Percentiles rank a stretch among this genome's conserved stretches.
Conservation (phyloP, 495 filamentous ascomycete genomes). For the Terfezia boudieri region DNA sequence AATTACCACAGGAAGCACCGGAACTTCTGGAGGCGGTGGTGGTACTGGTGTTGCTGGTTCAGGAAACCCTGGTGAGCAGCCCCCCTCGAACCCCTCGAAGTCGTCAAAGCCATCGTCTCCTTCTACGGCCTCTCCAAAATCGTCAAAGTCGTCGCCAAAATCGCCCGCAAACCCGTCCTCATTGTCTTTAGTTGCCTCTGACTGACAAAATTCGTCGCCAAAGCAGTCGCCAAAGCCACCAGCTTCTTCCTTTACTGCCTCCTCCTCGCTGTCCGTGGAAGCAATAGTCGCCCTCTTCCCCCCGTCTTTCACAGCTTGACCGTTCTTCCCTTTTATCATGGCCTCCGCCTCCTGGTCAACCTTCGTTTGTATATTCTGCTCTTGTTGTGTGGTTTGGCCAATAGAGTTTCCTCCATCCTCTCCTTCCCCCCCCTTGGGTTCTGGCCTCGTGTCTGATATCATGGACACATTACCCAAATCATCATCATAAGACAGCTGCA, state of each 20-base stretch:
- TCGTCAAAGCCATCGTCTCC: slow-evolving; percentile 82
- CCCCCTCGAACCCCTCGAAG: slow-evolving; percentile 80
- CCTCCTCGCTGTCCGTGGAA: not conserved
- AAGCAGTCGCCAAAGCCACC: not conserved
- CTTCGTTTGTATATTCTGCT: too few species aligned
- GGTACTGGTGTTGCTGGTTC: slow-evolving; percentile 24
- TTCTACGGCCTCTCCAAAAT: slow-evolving; percentile 14
- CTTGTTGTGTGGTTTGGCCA: too few species aligned
- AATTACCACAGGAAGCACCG: slow-evolving; percentile 7
- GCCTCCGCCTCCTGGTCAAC: too few species aligned
- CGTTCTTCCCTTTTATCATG: too few species aligned
- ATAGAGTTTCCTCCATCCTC: too few species aligned
- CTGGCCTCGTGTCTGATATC: too few species aligned
- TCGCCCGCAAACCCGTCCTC: slow-evolving; percentile 35
- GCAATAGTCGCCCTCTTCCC: too few species aligned
- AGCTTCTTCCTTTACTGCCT: slow-evolving; percentile 4
- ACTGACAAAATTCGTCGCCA: not conserved
- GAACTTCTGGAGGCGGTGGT: slow-evolving; percentile 1
- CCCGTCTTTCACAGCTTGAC: too few species aligned
- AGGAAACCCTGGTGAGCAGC: slow-evolving; percentile 21
- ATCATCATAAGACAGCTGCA: too few species aligned
- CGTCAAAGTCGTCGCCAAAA: slow-evolving; percentile 44
- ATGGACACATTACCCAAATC: too few species aligned
- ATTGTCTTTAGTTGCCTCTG: slow-evolving; percentile 23
- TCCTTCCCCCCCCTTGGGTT: too few species aligned